Percentiles rank a stretch among this genome's conserved stretches.
Conservation (phyloP, 2,329 filamentous ascomycete species). For the Ceratocystis cacaofunesta region DNA sequence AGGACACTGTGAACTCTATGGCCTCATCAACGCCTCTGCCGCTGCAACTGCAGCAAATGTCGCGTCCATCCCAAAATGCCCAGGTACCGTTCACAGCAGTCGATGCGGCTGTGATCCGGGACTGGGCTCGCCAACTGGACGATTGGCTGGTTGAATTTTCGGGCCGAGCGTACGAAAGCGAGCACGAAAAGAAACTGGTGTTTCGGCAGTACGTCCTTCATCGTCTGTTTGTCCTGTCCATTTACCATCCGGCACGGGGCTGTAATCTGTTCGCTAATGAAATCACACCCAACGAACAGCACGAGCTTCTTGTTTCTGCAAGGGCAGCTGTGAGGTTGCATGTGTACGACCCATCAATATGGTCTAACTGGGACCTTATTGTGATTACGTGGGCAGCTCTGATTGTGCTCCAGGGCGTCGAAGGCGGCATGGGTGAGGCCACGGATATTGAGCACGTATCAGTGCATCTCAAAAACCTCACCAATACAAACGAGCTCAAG, state of each 20-base stretch:
- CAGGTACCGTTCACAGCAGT: conserved; percentile 25
- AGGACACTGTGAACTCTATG: neutral
- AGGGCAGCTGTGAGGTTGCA: conserved; percentile 28
- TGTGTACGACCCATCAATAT: conserved; percentile 28
- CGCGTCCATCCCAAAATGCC: conserved; percentile 9
- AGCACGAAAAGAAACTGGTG: conserved; percentile 9
- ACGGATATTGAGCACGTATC: conserved; percentile 22
- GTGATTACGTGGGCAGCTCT: conserved; percentile 32
- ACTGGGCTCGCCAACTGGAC: conserved; percentile 30
- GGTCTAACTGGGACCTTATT: conserved; percentile 31
- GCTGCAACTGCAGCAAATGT: neutral
- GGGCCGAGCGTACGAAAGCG: conserved; percentile 17
- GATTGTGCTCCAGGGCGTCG: conserved; percentile 29
- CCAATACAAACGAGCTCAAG: conserved; percentile 22
- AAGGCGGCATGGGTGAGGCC: conserved; percentile 27
- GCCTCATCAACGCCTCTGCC: conserved; percentile 14
- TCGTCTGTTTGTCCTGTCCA: conserved; percentile 29
- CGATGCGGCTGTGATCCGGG: conserved; percentile 28
- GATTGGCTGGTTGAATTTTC: conserved; percentile 30
- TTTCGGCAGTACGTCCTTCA: conserved; percentile 27
- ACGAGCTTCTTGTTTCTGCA: conserved; percentile 29
- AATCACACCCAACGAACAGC: conserved; percentile 27
- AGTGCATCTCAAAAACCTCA: conserved; percentile 22
- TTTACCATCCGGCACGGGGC: conserved; percentile 28
- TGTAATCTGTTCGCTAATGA: conserved; percentile 28